Evolutionary conservation across 2,329 filamentous ascomycete genomes (phyloP), one percentile per base, ranked within the genome.

Genomic region (Fusarium sp.): DNA sequence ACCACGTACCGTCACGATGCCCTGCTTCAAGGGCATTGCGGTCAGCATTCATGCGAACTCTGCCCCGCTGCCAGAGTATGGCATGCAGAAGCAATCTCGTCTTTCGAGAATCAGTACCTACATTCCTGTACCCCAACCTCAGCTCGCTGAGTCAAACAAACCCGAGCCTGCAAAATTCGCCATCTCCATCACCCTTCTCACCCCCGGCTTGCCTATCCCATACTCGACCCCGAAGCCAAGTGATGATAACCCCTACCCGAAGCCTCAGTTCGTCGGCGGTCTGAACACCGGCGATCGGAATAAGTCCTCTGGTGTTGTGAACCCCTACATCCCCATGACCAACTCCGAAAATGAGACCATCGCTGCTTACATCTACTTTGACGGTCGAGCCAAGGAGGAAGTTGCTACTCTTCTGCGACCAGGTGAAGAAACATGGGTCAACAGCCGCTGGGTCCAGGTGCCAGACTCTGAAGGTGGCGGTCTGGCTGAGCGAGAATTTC

Each of bases 21-120:
- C 96, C 87, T 98, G 95, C 90, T 99, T 98, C 87, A 97, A 98
- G 88, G 96, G 96, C 85, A 95, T 99, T 85, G 96, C 96, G 79
- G 96, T 98, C 82, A 97, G 94, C 89, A 97, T 98, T 83, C 96
- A 99, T 86, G 90, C 90, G 66, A 91, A 92, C 81, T 89, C 88
- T 72, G 87, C 94, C 77, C 95, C 96, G 75, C 90, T 99, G 75
- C 88, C 95, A 72, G 96, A 99, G 85, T 92, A 97, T 85, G 96
- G 95, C 79, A 93, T 98, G 78, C 96, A 98, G 86, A 96, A 95
- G 82, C 94, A 98, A 84, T 95, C 94, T 66, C 93, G 94, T 79
- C 89, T 94, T 73, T 95, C 94, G 72, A 93, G 96, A 80, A 98
- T 99, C 85, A 98, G 95, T 81, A 95, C 94, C 79, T 99, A 98